A percentile compares a stretch with the other conserved stretches of the same genome.
These are phyloP conservation scores for Xerocomus minutiporus DNA, from an alignment of 1,284 basidiomycete species.

Conservation along the genomic window DNA sequence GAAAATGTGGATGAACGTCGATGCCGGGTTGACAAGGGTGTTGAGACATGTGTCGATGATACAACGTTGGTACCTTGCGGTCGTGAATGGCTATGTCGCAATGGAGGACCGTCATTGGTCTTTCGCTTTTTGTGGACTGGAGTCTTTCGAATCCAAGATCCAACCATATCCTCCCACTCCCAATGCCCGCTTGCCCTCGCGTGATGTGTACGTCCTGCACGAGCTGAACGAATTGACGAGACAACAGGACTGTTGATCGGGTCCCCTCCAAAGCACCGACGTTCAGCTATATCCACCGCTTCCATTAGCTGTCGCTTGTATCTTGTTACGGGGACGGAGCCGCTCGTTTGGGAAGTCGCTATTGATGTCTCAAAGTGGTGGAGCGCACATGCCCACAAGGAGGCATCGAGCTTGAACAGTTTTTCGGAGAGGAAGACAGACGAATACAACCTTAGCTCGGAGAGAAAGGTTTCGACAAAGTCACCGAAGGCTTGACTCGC, in stretches of 20 bases:
- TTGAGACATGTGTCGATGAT: slow-evolving; percentile 1
- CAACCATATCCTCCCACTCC: slow-evolving; percentile 45
- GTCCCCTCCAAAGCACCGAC: slow-evolving; percentile 36
- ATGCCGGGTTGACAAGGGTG: slow-evolving; percentile 1
- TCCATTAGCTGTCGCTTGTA: slow-evolving; percentile 42
- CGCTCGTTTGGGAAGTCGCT: slow-evolving; percentile 14
- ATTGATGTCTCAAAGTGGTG: slow-evolving; percentile 40
- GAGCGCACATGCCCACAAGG: slow-evolving; percentile 51
- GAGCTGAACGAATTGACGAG: slow-evolving; percentile 3
- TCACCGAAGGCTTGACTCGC: slow-evolving; percentile 12
- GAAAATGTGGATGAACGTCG: slow-evolving; percentile 10
- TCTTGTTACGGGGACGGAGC: slow-evolving; percentile 25
- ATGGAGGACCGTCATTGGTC: slow-evolving; percentile 6
- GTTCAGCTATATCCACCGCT: slow-evolving; percentile 47
- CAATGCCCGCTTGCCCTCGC: slow-evolving; percentile 33
- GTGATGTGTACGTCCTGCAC: slow-evolving; percentile 4
- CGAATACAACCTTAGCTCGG: slow-evolving; percentile 33
- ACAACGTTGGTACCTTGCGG: not conserved
- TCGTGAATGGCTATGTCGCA: not conserved
- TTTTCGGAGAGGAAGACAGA: slow-evolving; percentile 32
- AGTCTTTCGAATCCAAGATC: slow-evolving; percentile 38
- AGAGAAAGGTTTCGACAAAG: slow-evolving; percentile 22
- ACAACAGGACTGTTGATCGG: slow-evolving; percentile 17
- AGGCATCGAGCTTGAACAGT: slow-evolving; percentile 44
- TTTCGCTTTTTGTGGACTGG: slow-evolving; percentile 31